Conservation (phyloP, 345 rosid species). For the Leavenworthia alabamica region DNA sequence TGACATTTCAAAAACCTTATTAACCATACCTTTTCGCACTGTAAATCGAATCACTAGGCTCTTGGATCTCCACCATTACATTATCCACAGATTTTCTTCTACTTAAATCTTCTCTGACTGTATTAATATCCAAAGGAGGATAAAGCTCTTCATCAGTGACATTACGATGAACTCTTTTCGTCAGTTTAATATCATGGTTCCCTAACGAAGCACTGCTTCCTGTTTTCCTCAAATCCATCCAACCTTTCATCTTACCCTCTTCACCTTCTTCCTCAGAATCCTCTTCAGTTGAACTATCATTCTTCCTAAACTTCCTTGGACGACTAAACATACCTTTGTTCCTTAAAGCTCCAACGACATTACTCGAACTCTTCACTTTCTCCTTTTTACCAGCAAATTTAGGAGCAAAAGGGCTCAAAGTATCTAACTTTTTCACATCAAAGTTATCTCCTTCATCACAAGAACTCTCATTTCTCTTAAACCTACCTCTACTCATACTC, state of each 20-base stretch:
- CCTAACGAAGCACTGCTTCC: slow-evolving; percentile 77
- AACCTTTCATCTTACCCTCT: slow-evolving; percentile 32
- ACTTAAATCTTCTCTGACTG: slow-evolving; percentile 52
- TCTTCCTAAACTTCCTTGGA: slow-evolving; percentile 40
- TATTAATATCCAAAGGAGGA: slow-evolving; percentile 49
- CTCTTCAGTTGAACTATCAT: slow-evolving; percentile 58
- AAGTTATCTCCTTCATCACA: slow-evolving; percentile 29
- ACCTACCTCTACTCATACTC: slow-evolving; percentile 32
- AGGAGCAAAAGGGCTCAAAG: slow-evolving; percentile 21
- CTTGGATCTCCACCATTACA: slow-evolving; percentile 28
- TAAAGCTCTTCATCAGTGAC: slow-evolving; percentile 44
- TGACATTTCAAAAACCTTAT: background rate
- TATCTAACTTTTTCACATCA: slow-evolving; percentile 13
- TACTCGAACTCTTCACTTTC: slow-evolving; percentile 24
- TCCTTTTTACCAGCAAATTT: slow-evolving; percentile 15
- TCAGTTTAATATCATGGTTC: slow-evolving; percentile 59
- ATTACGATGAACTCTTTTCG: slow-evolving; percentile 57
- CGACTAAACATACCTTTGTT: slow-evolving; percentile 21
- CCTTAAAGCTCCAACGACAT: slow-evolving; percentile 18
- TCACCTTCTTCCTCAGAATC: slow-evolving; percentile 39
- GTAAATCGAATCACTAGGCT: slow-evolving; percentile 44
- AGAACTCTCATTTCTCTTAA: slow-evolving; percentile 43
- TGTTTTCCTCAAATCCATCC: slow-evolving; percentile 43
- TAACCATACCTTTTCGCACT: slow-evolving; percentile 48
- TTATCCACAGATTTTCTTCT: slow-evolving; percentile 38